These are phyloP conservation scores for Solanum piurae DNA, from an alignment of 257 asterid genomes.

Conservation along the genomic window DNA sequence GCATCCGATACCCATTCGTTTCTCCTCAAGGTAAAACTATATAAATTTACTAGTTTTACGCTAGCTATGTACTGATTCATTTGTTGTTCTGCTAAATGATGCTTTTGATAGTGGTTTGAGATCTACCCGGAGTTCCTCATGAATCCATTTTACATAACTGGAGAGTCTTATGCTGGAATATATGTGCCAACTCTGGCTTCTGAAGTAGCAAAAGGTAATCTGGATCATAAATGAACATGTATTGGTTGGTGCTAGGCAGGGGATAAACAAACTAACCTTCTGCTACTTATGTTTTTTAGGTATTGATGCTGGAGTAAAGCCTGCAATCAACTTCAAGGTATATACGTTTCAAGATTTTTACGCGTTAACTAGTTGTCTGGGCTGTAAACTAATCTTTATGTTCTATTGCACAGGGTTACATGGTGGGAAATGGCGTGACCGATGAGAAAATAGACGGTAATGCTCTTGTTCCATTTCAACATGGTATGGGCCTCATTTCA, in stretches of 20 bases:
- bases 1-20: conserved; percentile 72
- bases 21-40: conserved; percentile 61
- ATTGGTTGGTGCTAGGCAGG: not conserved
- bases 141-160: conserved; percentile 71
- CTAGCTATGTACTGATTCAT: not conserved
- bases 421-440: conserved; percentile 94
- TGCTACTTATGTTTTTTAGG: conserved; percentile 30
- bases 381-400: not conserved
- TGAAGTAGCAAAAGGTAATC: conserved; percentile 74
- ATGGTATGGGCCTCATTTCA: conserved; percentile 95
- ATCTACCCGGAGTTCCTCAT: conserved; percentile 68
- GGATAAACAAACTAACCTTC: not conserved
- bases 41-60: not conserved
- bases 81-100: not conserved
- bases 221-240: not conserved
- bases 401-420: conserved; percentile 61
- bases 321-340: conserved; percentile 76
- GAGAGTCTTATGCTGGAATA: conserved; percentile 95
- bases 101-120: conserved; percentile 71
- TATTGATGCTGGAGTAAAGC: conserved; percentile 55
- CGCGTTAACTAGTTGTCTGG: not conserved
- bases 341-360: conserved; percentile 7
- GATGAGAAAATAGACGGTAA: conserved; percentile 77
- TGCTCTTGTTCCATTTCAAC: conserved; percentile 86
- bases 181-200: conserved; percentile 86